Conservation (phyloP, 1,284 basidiomycete genomes). For the Apiotrichum siamense region DNA sequence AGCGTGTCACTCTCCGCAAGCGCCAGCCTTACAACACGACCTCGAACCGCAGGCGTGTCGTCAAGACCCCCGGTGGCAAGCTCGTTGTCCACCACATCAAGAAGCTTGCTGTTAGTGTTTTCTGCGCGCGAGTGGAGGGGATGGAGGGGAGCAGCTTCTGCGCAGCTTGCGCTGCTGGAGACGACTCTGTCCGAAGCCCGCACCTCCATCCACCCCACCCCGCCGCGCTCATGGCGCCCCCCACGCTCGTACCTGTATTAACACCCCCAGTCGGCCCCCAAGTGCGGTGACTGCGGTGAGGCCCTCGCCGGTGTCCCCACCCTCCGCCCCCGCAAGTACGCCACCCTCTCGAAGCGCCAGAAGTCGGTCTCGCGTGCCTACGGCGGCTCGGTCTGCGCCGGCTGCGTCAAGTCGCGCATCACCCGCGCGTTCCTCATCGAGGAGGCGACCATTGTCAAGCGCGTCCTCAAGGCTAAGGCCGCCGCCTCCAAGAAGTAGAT, state of each 20-base stretch:
- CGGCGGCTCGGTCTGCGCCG: constrained; percentile 89
- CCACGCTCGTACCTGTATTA: background rate
- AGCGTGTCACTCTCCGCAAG: constrained; percentile 99
- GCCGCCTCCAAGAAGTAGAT: constrained; percentile 46
- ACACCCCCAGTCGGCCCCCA: constrained; percentile 58
- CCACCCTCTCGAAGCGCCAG: constrained; percentile 87
- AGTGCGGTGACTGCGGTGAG: constrained; percentile 95
- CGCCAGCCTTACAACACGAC: constrained; percentile 98
- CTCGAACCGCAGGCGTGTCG: constrained; percentile 88
- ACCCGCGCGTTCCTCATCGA: constrained; percentile 98
- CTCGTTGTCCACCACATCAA: constrained; percentile 50
- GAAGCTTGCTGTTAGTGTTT: constrained; percentile 47
- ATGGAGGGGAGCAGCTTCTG: background rate
- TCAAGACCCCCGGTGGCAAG: constrained; percentile 77
- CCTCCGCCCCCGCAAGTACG: constrained; percentile 86
- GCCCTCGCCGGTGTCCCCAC: constrained; percentile 88
- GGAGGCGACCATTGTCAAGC: constrained; percentile 99
- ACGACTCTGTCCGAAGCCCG: too few relatives aligned
- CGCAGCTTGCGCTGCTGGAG: background rate
- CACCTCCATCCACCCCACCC: background rate
- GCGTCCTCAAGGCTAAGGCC: constrained; percentile 82
- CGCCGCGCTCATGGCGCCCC: background rate
- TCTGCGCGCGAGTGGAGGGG: background rate
- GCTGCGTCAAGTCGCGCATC: constrained; percentile 88
- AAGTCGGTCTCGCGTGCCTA: constrained; percentile 92